Conservation (phyloP, 1,284 basidiomycete species). For the Malassezia sympodialis region DNA sequence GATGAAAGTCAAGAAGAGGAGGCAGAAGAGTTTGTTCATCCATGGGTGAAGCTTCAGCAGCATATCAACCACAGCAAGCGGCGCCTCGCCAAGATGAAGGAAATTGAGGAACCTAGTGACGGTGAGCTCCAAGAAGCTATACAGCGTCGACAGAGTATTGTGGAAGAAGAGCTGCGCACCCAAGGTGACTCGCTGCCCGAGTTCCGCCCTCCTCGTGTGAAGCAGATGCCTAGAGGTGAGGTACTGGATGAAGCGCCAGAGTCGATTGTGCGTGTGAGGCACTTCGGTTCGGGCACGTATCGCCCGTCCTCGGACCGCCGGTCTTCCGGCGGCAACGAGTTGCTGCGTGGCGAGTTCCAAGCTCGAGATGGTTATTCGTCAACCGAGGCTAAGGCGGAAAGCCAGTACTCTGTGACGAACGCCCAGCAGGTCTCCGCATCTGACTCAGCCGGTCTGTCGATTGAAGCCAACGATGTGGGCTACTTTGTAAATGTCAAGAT, state of each 20-base stretch:
- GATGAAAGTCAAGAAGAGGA: neutral
- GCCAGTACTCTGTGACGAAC: constrained; percentile 20
- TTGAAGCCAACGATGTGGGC: constrained; percentile 58
- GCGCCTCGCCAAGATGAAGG: constrained; percentile 62
- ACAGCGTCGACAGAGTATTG: constrained; percentile 49
- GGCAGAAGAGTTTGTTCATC: constrained; percentile 1
- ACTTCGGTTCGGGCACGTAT: neutral
- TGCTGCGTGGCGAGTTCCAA: neutral
- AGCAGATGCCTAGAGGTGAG: neutral
- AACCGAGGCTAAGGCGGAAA: constrained; percentile 5
- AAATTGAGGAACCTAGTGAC: constrained; percentile 54
- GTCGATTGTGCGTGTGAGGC: neutral
- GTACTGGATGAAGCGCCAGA: neutral
- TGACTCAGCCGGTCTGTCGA: constrained; percentile 63
- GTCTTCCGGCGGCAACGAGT: neutral
- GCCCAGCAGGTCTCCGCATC: constrained; percentile 50
- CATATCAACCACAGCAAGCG: constrained; percentile 60
- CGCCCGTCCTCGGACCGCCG: neutral
- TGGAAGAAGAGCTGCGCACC: neutral
- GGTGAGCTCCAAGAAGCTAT: constrained; percentile 55
- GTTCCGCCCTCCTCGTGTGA: constrained; percentile 4
- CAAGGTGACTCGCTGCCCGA: neutral
- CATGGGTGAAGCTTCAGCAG: constrained; percentile 54
- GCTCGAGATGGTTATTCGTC: constrained; percentile 10
- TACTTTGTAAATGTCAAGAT: constrained; percentile 66